These are phyloP conservation scores for Boletus fagicola DNA, from an alignment of 768 basidiomycete genomes.

Conservation along the genomic window DNA sequence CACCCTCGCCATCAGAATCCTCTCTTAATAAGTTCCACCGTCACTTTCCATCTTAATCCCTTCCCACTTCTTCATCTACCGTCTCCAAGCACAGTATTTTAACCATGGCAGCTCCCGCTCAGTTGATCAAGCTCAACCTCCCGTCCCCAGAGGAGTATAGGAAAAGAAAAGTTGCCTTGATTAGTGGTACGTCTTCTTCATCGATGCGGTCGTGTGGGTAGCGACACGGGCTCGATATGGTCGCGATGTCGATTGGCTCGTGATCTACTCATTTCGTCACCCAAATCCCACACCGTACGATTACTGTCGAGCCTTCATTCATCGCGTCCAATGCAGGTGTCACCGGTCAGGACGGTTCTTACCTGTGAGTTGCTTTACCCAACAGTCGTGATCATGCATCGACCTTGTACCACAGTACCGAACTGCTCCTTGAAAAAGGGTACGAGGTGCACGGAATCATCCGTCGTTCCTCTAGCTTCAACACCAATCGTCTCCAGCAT, in stretches of 20 bases:
- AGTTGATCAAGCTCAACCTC: conserved; percentile 53
- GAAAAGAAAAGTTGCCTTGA: conserved; percentile 90
- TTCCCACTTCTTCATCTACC: not conserved
- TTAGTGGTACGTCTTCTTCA: conserved; percentile 62
- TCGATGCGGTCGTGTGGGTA: conserved; percentile 5
- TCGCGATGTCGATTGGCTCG: not conserved
- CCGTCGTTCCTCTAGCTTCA: conserved; percentile 96
- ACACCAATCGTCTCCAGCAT: conserved; percentile 92
- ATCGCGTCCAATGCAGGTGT: conserved; percentile 56
- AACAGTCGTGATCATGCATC: not conserved
- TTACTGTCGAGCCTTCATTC: conserved; percentile 1
- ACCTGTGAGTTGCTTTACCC: conserved; percentile 59
- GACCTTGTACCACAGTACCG: conserved; percentile 51
- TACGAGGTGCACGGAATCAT: conserved; percentile 96
- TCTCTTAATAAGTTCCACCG: not conserved
- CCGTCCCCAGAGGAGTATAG: conserved; percentile 80
- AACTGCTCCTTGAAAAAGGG: conserved; percentile 80
- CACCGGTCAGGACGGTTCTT: conserved; percentile 95
- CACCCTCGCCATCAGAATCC: conserved; percentile 1
- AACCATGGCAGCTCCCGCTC: conserved; percentile 19
- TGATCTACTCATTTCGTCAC: not conserved
- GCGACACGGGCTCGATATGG: not conserved
- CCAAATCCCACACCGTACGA: not conserved
- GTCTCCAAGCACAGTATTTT: not conserved
- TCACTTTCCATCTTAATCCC: not conserved